phyloP scores from a whole-genome alignment of 2,329 filamentous ascomycete genomes.

The Coniochaeta hoffmannii region DNA sequence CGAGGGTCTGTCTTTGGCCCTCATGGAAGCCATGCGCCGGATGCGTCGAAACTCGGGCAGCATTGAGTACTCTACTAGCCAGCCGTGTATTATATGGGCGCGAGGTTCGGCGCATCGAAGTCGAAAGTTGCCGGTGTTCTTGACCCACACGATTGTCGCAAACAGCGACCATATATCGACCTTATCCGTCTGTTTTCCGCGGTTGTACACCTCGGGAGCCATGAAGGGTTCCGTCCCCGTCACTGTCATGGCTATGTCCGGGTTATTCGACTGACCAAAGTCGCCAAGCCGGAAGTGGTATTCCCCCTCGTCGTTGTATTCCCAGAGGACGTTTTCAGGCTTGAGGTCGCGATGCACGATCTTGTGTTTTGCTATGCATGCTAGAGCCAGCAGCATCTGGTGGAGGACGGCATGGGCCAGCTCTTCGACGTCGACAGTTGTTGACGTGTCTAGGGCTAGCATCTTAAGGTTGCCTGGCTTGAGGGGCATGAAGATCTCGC shows the following conservation, averaged over 20 bases:
- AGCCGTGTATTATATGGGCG: constrained; percentile 10
- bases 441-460: constrained; percentile 4
- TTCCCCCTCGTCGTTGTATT: constrained; percentile 5
- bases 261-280: constrained; percentile 18
- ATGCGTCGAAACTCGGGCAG: neutral
- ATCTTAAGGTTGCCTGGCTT: constrained; percentile 14
- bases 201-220: constrained; percentile 18
- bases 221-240: constrained; percentile 20
- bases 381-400: constrained; percentile 17
- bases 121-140: constrained; percentile 12
- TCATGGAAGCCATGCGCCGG: constrained; percentile 12
- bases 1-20: constrained; percentile 10
- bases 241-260: constrained; percentile 12
- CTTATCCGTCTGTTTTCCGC: constrained; percentile 13
- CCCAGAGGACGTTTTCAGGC: constrained; percentile 18
- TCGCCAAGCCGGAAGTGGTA: constrained; percentile 17
- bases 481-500: constrained; percentile 17
- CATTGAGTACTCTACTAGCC: constrained; percentile 6
- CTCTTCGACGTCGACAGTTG: neutral
- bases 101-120: constrained; percentile 5
- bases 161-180: constrained; percentile 25
- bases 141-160: constrained; percentile 20
- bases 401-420: constrained; percentile 12
- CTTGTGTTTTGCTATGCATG: constrained; percentile 12
- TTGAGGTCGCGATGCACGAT: constrained; percentile 19